A percentile compares a stretch with the other conserved stretches of the same genome.
Evolutionary conservation across 495 filamentous ascomycete species (phyloP).

Genomic region (Podospora anserina): DNA sequence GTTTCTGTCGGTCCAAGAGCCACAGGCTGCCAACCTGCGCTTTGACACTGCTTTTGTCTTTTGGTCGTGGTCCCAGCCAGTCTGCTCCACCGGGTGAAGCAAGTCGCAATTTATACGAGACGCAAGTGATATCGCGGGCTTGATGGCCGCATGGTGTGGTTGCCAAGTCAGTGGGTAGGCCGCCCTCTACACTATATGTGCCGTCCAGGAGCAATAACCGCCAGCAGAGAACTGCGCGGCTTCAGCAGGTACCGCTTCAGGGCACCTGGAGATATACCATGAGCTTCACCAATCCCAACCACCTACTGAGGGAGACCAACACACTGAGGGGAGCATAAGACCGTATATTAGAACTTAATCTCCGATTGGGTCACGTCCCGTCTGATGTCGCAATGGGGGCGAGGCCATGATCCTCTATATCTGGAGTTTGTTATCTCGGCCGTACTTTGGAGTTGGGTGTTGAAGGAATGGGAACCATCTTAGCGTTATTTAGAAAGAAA

Average conservation of each 20-base stretch:
- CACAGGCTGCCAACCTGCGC: neutral
- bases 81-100: neutral
- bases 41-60: neutral
- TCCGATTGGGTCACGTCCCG: slow-evolving; percentile 14
- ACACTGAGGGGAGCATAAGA: neutral
- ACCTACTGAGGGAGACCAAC: neutral
- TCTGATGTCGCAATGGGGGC: slow-evolving; percentile 7
- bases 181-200: neutral
- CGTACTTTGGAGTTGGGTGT: neutral
- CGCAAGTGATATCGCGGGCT: neutral
- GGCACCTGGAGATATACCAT: neutral
- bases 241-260: neutral
- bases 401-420: slow-evolving; percentile 1
- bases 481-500: neutral
- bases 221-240: neutral
- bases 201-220: neutral
- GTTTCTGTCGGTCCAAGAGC: neutral
- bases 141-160: neutral
- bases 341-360: slow-evolving; percentile 16
- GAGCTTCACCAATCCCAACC: neutral
- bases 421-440: slow-evolving; percentile 2
- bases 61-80: neutral
- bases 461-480: neutral
- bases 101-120: slow-evolving; percentile 1
- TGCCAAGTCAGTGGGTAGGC: neutral